Conservation (phyloP, 2,329 filamentous ascomycete genomes). For the Fusarium sp. region DNA sequence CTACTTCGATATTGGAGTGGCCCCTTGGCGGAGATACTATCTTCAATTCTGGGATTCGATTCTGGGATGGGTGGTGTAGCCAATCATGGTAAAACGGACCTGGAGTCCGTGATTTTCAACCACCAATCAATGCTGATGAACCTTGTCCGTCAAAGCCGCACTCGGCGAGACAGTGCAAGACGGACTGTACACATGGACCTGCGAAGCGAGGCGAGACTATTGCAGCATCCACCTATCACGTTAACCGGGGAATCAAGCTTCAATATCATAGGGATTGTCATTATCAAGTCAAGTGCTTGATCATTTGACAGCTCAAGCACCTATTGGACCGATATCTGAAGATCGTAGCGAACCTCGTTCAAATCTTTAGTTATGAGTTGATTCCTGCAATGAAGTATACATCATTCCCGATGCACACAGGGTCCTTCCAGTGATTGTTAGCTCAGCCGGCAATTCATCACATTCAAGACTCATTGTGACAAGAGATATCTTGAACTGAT, state of each 20-base stretch:
- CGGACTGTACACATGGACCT: neutral
- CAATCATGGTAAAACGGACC: neutral
- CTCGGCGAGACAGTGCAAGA: slow-evolving; percentile 12
- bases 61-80: neutral
- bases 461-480: neutral
- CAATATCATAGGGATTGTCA: neutral
- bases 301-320: neutral
- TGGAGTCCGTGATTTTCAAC: neutral
- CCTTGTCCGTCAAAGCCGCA: neutral
- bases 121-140: neutral
- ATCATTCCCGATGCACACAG: neutral
- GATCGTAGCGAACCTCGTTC: neutral
- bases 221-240: neutral
- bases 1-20: neutral
- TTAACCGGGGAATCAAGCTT: neutral
- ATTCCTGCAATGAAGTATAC: neutral
- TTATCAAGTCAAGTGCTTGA: neutral
- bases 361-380: neutral
- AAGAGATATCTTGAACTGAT: slow-evolving; percentile 7
- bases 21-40: neutral
- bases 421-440: neutral
- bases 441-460: neutral
- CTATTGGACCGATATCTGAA: neutral
- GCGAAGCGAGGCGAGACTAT: neutral
- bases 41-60: neutral